Evolutionary conservation across 306 rosid genomes (phyloP), one percentile per base, ranked within the genome.

Genomic region (Elaeagnus macrophylla): DNA sequence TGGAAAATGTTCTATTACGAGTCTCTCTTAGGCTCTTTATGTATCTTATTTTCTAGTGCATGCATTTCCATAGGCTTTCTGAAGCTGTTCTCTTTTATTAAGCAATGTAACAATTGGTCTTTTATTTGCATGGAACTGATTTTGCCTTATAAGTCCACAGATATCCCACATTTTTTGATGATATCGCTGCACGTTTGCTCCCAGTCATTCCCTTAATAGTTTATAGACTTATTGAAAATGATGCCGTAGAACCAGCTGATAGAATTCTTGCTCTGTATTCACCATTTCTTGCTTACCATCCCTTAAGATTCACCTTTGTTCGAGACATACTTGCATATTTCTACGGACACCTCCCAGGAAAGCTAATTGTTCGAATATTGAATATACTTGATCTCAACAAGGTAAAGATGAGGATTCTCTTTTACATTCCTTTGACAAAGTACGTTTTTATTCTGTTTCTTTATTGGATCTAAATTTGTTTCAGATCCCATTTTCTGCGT

Each of bases 301-400:
- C 99, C 54, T 68, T 87, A 43, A 80, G 96, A 68, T 91, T 91
- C 74, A 72, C 95, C n/a, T 91, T 91, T 73, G 99, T 84, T 54
- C 99, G 96, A 55, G 96, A 91, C 78, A 87, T 87, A 78, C 94
- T 91, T 51, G 93, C 99, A 44, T 91, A 91, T 76, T 91, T 91
- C 77, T 91, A 91, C 61, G 85, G 96, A 48, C 96, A 82, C 75
- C 93, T 91, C 62, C 84, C 89, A 54, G 81, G 72, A 57, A 87
- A 84, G 77, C 93, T 91, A 55, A 78, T 82, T 64, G 87, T 91
- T 53, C 85, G 93, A 67, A 78, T 87, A 64, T 73, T 87, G 73
- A 69, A 82, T 56, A 72, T 83, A 48, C 99, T 91, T 59, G 95
- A 84, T 70, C 69, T 87, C 60, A 59, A 53, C 69, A 91, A 91